phyloP scores from a whole-genome alignment of 2,329 filamentous ascomycete genomes.

The Colletotrichum orbiculare region DNA sequence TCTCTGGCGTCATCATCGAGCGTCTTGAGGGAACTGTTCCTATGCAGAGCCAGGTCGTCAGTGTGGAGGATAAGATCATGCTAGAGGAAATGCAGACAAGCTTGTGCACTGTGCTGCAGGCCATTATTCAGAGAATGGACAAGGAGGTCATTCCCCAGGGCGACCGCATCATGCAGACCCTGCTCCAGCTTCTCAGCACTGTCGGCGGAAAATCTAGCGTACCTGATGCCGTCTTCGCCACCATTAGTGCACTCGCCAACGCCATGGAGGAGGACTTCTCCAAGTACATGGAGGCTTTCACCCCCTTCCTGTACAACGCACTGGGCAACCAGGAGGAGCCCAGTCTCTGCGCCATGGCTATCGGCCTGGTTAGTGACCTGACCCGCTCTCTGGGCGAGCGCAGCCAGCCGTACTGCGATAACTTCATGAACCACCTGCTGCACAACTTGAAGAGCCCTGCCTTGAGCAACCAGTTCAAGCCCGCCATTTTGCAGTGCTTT shows the following conservation, averaged over 20 bases:
- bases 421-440: constrained; percentile 97
- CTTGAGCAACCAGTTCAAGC: constrained; percentile 97
- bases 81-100: constrained; percentile 99
- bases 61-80: constrained; percentile 94
- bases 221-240: constrained; percentile 92
- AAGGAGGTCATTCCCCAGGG: constrained; percentile 90
- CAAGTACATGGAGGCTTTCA: constrained; percentile 98
- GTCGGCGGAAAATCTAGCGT: constrained; percentile 90
- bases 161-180: constrained; percentile 91
- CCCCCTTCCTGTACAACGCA: constrained; percentile 92
- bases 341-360: constrained; percentile 94
- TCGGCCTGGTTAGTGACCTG: constrained; percentile 96
- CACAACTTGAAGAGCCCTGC: constrained; percentile 90
- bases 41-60: constrained; percentile 93
- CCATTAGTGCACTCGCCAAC: constrained; percentile 90
- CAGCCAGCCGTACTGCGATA: constrained; percentile 94
- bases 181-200: constrained; percentile 82
- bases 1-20: constrained; percentile 90
- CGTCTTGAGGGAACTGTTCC: constrained; percentile 90
- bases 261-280: constrained; percentile 92
- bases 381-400: constrained; percentile 90
- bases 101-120: constrained; percentile 88
- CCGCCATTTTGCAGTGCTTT: constrained; percentile 96
- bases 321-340: constrained; percentile 96
- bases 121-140: constrained; percentile 91